A percentile compares a stretch with the other conserved stretches of the same genome.
These are phyloP conservation scores for Cryptosporidium viatorum DNA, from an alignment of 169 alveolate species.

Conservation along the genomic window DNA sequence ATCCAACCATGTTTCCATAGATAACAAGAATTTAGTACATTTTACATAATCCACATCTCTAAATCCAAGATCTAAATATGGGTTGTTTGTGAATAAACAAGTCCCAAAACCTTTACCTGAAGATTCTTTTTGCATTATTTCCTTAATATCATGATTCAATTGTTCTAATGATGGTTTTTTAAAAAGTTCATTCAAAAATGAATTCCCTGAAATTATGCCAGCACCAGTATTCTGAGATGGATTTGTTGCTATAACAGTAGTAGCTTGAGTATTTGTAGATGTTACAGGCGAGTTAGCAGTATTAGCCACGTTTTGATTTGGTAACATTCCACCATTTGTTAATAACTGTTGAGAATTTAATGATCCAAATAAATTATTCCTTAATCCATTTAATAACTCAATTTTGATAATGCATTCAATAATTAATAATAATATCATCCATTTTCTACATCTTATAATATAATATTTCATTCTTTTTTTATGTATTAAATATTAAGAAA, in stretches of 20 bases:
- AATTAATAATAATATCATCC: not conserved
- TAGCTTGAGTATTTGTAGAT: not conserved
- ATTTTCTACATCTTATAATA: not conserved
- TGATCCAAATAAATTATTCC: conserved; percentile 5
- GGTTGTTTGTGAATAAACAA: conserved; percentile 3
- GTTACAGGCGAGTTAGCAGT: not conserved
- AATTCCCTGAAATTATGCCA: not conserved
- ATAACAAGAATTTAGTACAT: conserved; percentile 5
- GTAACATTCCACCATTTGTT: not conserved
- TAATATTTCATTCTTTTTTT: not conserved
- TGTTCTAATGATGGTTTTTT: conserved; percentile 33
- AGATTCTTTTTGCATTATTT: conserved; percentile 42
- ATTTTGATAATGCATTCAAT: not conserved
- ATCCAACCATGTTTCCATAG: conserved; percentile 45
- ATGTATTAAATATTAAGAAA: not conserved
- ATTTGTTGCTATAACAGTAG: not conserved
- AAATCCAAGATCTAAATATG: conserved; percentile 44
- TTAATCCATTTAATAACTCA: not conserved
- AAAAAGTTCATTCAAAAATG: not conserved
- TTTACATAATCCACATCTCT: conserved; percentile 38
- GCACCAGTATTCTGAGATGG: not conserved
- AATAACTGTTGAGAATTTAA: not conserved
- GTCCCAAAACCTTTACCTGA: not conserved
- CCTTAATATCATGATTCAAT: conserved; percentile 33
- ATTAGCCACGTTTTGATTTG: not conserved